Percentiles rank a stretch among this genome's conserved stretches.
Conservation (phyloP, 2,329 filamentous ascomycete genomes). For the Xylaria sp. region DNA sequence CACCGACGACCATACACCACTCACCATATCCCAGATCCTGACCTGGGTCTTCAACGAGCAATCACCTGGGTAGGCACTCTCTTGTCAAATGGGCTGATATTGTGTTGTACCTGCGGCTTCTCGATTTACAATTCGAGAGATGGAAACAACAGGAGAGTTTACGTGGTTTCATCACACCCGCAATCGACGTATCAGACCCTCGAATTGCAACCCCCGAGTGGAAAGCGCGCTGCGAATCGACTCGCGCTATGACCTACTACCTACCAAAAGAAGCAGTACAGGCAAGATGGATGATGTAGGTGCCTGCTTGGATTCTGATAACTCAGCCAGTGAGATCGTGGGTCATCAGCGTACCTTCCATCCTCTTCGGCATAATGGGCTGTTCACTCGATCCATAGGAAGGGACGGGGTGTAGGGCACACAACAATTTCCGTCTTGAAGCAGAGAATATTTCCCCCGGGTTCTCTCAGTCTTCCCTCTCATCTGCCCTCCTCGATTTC, state of each 20-base stretch:
- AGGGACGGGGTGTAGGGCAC: conserved; percentile 26
- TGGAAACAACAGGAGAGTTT: conserved; percentile 10
- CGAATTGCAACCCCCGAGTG: neutral
- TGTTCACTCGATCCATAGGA: conserved; percentile 20
- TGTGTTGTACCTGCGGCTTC: neutral
- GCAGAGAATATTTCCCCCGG: conserved; percentile 16
- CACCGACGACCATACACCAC: neutral
- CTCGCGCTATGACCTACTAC: neutral
- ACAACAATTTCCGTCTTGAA: conserved; percentile 13
- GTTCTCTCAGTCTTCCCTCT: conserved; percentile 31
- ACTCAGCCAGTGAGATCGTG: neutral
- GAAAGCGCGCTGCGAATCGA: neutral
- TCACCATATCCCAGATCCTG: neutral
- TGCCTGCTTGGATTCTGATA: neutral
- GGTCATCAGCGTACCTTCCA: conserved; percentile 23
- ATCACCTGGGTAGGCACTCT: neutral
- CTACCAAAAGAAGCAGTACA: neutral
- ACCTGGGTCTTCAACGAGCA: neutral
- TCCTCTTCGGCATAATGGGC: conserved; percentile 9
- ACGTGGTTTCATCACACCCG: neutral
- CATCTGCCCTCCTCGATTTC: conserved; percentile 22
- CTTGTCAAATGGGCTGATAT: neutral
- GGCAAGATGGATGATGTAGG: conserved; percentile 9
- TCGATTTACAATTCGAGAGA: neutral
- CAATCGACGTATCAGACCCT: neutral